These are phyloP conservation scores for Zizania palustris DNA, from an alignment of 202 grass and related monocot genomes.

Conservation along the genomic window DNA sequence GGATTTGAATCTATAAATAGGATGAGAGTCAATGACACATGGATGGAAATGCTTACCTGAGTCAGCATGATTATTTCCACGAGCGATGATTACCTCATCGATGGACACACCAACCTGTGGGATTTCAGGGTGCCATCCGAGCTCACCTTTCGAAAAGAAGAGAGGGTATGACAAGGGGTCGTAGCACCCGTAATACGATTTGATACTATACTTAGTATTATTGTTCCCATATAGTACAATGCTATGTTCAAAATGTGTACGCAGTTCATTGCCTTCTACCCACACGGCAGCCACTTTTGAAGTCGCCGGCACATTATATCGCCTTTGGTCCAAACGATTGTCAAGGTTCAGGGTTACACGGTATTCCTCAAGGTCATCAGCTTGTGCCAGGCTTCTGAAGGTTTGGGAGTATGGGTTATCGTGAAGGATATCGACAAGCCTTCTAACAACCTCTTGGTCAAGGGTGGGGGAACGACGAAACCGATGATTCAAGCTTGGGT, in stretches of 20 bases:
- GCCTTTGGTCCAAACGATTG: slow-evolving; percentile 10
- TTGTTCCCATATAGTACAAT: slow-evolving; percentile 3
- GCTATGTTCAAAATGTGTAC: not conserved
- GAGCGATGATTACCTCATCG: not conserved
- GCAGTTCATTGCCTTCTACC: slow-evolving; percentile 11
- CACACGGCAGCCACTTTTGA: not conserved
- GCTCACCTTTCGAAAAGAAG: not conserved
- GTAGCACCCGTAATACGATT: not conserved
- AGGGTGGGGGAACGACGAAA: no score
- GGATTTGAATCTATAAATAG: no score
- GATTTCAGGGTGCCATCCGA: not conserved
- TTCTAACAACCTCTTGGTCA: not conserved
- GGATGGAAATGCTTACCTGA: not conserved
- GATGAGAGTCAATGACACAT: no score
- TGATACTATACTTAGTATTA: not conserved
- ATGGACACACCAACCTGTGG: not conserved
- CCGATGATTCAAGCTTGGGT: not conserved
- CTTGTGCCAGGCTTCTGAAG: not conserved
- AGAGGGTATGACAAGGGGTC: not conserved
- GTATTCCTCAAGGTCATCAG: not conserved
- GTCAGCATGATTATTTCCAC: not conserved
- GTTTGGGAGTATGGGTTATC: not conserved
- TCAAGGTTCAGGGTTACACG: not conserved
- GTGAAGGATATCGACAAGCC: not conserved
- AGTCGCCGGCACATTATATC: not conserved